A percentile compares a stretch with the other conserved stretches of the same genome.
phyloP scores from a whole-genome alignment of 2,329 filamentous ascomycete species.

The Fusarium setosum region DNA sequence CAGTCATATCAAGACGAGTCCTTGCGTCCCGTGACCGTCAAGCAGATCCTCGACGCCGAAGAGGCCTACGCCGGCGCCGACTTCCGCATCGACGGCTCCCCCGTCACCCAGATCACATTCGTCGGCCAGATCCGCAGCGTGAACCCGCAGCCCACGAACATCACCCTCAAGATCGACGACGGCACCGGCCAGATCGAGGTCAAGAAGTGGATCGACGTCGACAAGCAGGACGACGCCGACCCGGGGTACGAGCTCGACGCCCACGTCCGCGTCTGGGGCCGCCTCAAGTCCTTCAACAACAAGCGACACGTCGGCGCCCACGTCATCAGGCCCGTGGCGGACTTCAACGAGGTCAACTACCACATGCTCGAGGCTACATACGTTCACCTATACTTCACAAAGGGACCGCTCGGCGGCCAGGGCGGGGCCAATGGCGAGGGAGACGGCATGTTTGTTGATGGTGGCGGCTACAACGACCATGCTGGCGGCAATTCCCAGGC shows the following conservation, averaged over 20 bases:
- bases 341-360: slow-evolving; percentile 94
- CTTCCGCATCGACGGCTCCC: slow-evolving; percentile 84
- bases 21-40: slow-evolving; percentile 92
- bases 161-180: slow-evolving; percentile 94
- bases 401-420: slow-evolving; percentile 67
- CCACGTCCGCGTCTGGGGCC: slow-evolving; percentile 88
- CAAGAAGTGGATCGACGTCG: slow-evolving; percentile 84
- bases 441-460: slow-evolving; percentile 69
- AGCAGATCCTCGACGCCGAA: slow-evolving; percentile 88
- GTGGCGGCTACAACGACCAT: slow-evolving; percentile 54
- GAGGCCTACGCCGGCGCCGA: slow-evolving; percentile 78
- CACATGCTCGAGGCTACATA: slow-evolving; percentile 91
- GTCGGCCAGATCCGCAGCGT: slow-evolving; percentile 92
- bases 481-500: slow-evolving; percentile 50
- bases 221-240: slow-evolving; percentile 61
- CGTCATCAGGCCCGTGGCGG: slow-evolving; percentile 80
- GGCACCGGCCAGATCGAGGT: slow-evolving; percentile 93
- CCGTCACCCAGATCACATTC: slow-evolving; percentile 80
- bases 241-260: slow-evolving; percentile 75
- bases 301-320: slow-evolving; percentile 85
- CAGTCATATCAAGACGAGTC: slow-evolving; percentile 83
- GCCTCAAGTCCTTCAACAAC: slow-evolving; percentile 84
- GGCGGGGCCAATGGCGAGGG: slow-evolving; percentile 54
- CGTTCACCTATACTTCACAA: slow-evolving; percentile 86
- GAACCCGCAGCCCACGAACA: slow-evolving; percentile 87